Percentiles rank a stretch among this genome's conserved stretches.
Conservation (phyloP, 2,329 filamentous ascomycete genomes). For the Fusarium citri region DNA sequence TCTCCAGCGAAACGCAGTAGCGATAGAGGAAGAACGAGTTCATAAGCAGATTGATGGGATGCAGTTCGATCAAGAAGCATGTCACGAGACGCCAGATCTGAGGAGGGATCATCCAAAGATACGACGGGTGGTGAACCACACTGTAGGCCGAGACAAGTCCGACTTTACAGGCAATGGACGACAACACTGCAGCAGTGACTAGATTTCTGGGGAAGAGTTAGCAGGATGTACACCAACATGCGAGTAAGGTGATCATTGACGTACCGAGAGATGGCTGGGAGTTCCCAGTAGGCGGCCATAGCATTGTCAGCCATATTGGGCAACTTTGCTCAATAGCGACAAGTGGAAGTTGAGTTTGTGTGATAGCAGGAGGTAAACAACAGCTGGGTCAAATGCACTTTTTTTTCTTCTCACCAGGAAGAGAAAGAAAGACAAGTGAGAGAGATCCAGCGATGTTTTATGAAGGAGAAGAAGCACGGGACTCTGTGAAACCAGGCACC, state of each 20-base stretch:
- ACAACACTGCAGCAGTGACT: slow-evolving; percentile 69
- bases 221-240: slow-evolving; percentile 1
- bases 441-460: slow-evolving; percentile 28
- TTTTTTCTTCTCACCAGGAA: background rate
- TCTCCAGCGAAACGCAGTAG: slow-evolving; percentile 81
- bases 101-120: slow-evolving; percentile 63
- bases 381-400: slow-evolving; percentile 25
- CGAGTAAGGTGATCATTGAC: slow-evolving; percentile 10
- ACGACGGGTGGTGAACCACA: slow-evolving; percentile 64
- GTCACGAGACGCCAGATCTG: slow-evolving; percentile 59
- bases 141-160: slow-evolving; percentile 61
- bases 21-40: slow-evolving; percentile 82
- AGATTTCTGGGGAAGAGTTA: slow-evolving; percentile 67
- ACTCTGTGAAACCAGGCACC: slow-evolving; percentile 44
- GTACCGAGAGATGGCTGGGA: slow-evolving; percentile 58
- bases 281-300: slow-evolving; percentile 53
- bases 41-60: slow-evolving; percentile 67
- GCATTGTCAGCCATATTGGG: slow-evolving; percentile 50
- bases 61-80: slow-evolving; percentile 56
- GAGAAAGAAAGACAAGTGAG: slow-evolving; percentile 13
- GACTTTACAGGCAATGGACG: slow-evolving; percentile 70
- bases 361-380: slow-evolving; percentile 28
- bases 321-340: slow-evolving; percentile 48
- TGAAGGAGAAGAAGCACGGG: slow-evolving; percentile 38
- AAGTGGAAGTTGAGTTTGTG: slow-evolving; percentile 3